These are phyloP conservation scores for Trichothecium roseum DNA, from an alignment of 2,329 filamentous ascomycete species.

Conservation along the genomic window DNA sequence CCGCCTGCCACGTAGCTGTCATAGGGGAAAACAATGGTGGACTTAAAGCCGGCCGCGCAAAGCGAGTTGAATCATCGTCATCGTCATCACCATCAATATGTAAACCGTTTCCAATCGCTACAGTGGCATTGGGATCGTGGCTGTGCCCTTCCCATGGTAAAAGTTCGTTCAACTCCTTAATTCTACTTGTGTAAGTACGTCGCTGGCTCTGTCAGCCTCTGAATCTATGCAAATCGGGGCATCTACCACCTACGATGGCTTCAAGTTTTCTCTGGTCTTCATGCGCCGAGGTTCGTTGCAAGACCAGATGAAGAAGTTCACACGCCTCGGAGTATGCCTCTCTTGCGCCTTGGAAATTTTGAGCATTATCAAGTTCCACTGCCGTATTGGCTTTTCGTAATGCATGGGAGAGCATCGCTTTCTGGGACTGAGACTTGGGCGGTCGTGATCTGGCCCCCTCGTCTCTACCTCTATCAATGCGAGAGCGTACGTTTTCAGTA, in stretches of 20 bases:
- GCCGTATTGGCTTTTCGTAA: constrained; percentile 93
- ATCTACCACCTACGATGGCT: constrained; percentile 64
- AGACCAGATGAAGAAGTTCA: constrained; percentile 74
- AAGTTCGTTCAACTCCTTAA: constrained; percentile 73
- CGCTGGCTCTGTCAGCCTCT: constrained; percentile 39
- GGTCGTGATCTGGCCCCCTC: constrained; percentile 16
- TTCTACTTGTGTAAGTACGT: constrained; percentile 81
- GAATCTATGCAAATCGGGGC: neutral
- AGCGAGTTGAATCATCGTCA: neutral
- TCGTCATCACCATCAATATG: constrained; percentile 22
- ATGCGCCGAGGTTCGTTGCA: constrained; percentile 70
- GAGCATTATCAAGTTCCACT: constrained; percentile 89
- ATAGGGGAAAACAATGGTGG: no score
- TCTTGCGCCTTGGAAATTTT: constrained; percentile 86
- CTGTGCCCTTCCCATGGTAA: constrained; percentile 27
- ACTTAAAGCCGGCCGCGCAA: constrained; percentile 8
- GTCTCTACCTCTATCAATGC: constrained; percentile 20
- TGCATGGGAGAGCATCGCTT: constrained; percentile 93
- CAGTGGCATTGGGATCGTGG: no score
- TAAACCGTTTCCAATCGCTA: neutral
- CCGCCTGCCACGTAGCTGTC: constrained; percentile 9
- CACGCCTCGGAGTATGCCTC: constrained; percentile 89
- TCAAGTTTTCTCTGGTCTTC: constrained; percentile 87
- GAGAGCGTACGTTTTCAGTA: constrained; percentile 20
- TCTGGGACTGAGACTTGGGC: constrained; percentile 60